phyloP scores from a whole-genome alignment of 257 asterid species.

The Avicennia marina region DNA sequence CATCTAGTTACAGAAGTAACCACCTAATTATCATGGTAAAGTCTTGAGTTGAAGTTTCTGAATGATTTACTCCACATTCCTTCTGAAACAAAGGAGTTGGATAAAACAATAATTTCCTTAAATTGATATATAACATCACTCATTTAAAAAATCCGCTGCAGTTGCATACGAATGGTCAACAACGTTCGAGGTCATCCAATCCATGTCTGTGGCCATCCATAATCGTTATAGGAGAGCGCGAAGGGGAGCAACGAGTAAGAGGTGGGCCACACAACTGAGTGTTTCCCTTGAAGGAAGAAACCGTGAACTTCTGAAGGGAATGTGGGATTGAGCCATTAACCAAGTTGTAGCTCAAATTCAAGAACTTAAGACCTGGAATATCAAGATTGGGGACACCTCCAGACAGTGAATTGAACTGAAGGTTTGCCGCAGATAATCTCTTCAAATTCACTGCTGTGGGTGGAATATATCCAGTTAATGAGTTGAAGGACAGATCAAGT shows the following conservation, averaged over 20 bases:
- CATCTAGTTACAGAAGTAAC: too few relatives aligned
- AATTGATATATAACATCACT: too few relatives aligned
- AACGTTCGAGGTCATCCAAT: too few relatives aligned
- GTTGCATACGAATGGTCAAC: too few relatives aligned
- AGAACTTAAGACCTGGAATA: conserved; percentile 37
- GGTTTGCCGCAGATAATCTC: conserved; percentile 48
- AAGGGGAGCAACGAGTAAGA: conserved; percentile 33
- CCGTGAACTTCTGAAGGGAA: conserved; percentile 57
- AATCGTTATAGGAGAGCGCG: too few relatives aligned
- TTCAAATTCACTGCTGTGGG: conserved; percentile 27
- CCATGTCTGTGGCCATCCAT: too few relatives aligned
- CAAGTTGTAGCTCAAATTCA: conserved; percentile 67
- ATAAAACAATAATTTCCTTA: too few relatives aligned
- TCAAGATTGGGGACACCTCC: conserved; percentile 59
- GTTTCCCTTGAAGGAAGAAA: conserved; percentile 69
- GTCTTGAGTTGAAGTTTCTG: too few relatives aligned
- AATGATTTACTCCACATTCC: too few relatives aligned
- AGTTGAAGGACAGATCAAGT: conserved; percentile 71
- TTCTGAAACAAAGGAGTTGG: too few relatives aligned
- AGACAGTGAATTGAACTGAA: conserved; percentile 51
- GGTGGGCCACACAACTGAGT: conserved; percentile 64
- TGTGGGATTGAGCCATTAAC: conserved; percentile 62
- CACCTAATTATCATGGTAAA: too few relatives aligned
- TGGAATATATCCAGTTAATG: conserved; percentile 64
- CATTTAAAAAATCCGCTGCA: too few relatives aligned